Evolutionary conservation across 148 eudicot genomes (phyloP).

Genomic region (Chenopodium berlandieri): DNA sequence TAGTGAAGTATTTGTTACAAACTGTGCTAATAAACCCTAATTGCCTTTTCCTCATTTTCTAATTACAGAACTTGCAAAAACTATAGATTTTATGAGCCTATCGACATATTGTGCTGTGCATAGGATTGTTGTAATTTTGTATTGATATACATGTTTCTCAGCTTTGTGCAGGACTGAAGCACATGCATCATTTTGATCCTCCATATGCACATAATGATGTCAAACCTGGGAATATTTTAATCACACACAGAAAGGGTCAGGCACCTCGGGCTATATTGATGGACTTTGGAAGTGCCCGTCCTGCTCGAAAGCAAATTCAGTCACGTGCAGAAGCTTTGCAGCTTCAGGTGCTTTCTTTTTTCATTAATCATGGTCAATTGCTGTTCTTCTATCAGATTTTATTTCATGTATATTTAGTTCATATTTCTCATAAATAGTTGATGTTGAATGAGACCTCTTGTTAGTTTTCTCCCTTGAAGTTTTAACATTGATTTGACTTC

Average conservation of each 20-base stretch:
- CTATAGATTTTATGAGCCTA: not conserved
- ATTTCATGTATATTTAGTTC: not conserved
- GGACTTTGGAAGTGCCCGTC: constrained; percentile 98
- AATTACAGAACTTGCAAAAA: not conserved
- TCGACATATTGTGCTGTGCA: not conserved
- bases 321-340: constrained; percentile 85
- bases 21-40: not conserved
- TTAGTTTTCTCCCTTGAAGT: not conserved
- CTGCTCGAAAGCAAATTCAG: constrained; percentile 84
- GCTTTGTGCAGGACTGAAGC: constrained; percentile 97
- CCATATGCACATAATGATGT: constrained; percentile 98
- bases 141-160: constrained; percentile 28
- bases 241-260: constrained; percentile 77
- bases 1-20: not conserved
- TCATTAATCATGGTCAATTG: not conserved
- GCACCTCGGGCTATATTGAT: constrained; percentile 78
- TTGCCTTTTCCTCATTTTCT: not conserved
- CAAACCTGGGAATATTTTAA: constrained; percentile 87
- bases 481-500: not conserved
- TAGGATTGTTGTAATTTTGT: not conserved
- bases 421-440: not conserved
- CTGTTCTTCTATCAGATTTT: not conserved
- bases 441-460: not conserved
- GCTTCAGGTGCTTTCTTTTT: constrained; percentile 59
- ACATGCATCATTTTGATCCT: constrained; percentile 89